Base-by-base conservation (phyloP, 805 yeast genomes). In the Naumovozyma dairenensis region DNA sequence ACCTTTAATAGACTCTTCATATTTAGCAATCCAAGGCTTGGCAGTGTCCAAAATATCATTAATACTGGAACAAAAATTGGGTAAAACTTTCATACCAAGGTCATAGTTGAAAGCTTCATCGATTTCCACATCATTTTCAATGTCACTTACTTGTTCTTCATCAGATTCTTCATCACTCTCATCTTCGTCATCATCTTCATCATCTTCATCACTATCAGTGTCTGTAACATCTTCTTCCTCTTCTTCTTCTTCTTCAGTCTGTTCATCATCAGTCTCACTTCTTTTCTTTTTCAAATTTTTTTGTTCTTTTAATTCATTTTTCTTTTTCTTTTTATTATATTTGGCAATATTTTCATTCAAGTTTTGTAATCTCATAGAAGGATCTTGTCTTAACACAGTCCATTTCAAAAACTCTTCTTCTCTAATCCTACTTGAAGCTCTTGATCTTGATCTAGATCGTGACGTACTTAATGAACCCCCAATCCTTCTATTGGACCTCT, bases 321-420 rank as follows among this genome's bases (percentile, higher is more conserved):
- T 46, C 51, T 15, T 37, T 43, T 4, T 39, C 15, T 4, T 37
- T 16, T 31, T 41, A 14, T 36, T 39, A 7, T 38, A 41, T 3
- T 46, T 47, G 14, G 44, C 46, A 6, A 40, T 39, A 5, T 32
- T 46, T 6, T 29, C 40, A n/a, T 46, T 43, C 5, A 22, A 43
- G 20, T 37, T 46, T 42, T 51, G 40, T 35, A 79, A 53, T 38
- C 92, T 60, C 46, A 77, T 80, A 41, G 77, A 76, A 0, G 93
- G 93, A 46, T 81, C 87, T 45, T 75, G 81, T 35, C 72, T 70
- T 31, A 82, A 66, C 27, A 81, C 76, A 0, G 82, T 71, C 76
- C 80, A 79, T 44, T 70, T 71, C 36, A 72, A 48, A 25, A 66
- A 71, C 39, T 63, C 65, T 30, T 54, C 60, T 19, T 51, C 52